These are phyloP conservation scores for Myriosclerotinia duriaeana DNA, from an alignment of 2,329 filamentous ascomycete species.

Conservation along the genomic window DNA sequence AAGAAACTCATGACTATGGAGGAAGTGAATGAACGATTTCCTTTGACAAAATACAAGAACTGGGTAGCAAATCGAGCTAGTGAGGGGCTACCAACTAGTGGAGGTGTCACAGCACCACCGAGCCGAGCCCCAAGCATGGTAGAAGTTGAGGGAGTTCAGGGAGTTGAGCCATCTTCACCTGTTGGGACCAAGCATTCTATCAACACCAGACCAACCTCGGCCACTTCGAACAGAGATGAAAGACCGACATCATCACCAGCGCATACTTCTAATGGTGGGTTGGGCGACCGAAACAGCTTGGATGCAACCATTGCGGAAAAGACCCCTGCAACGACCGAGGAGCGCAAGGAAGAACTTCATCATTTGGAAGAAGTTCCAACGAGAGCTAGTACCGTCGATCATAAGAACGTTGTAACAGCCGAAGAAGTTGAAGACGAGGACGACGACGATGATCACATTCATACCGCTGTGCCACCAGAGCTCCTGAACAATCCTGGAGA, in stretches of 20 bases:
- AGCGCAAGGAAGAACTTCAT: constrained; percentile 35
- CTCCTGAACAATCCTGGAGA: constrained; percentile 80
- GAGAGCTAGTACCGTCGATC: constrained; percentile 40
- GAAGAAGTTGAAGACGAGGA: constrained; percentile 66
- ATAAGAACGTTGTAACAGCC: constrained; percentile 41
- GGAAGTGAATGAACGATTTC: constrained; percentile 96
- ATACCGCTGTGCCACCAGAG: constrained; percentile 78
- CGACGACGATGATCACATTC: constrained; percentile 74
- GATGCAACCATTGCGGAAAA: constrained; percentile 32
- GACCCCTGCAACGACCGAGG: constrained; percentile 18
- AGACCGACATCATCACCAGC: constrained; percentile 26
- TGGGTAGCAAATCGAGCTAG: constrained; percentile 84
- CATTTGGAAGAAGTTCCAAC: constrained; percentile 36
- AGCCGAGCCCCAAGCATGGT: constrained; percentile 74
- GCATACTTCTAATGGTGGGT: constrained; percentile 19
- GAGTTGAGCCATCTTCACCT: constrained; percentile 47
- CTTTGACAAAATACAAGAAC: constrained; percentile 91
- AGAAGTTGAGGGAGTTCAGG: constrained; percentile 63
- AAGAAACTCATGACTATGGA: constrained; percentile 99
- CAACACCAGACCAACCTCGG: constrained; percentile 32
- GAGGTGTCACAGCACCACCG: constrained; percentile 74
- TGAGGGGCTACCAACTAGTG: constrained; percentile 78
- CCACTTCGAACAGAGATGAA: constrained; percentile 29
- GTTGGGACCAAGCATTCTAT: constrained; percentile 42
- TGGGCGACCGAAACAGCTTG: constrained; percentile 29